Conservation (phyloP, 2,329 filamentous ascomycete species). For the Microsporum ferrugineum region DNA sequence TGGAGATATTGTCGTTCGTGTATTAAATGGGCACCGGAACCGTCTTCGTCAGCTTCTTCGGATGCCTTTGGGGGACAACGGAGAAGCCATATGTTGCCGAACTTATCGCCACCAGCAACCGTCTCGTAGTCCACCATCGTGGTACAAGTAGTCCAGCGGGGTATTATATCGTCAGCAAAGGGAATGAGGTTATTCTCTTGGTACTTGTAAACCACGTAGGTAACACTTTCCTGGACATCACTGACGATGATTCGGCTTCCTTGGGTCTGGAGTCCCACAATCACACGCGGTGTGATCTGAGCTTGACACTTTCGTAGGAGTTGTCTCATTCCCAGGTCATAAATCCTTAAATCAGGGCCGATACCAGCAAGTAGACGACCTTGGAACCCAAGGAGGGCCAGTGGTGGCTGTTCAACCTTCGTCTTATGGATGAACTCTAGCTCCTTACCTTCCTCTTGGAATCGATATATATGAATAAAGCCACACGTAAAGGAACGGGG, state of each 20-base stretch:
- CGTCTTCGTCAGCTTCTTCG: conserved; percentile 83
- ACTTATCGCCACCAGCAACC: conserved; percentile 88
- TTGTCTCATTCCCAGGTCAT: conserved; percentile 86
- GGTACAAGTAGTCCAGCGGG: conserved; percentile 81
- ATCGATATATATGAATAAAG: conserved; percentile 84
- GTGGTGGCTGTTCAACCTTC: conserved; percentile 75
- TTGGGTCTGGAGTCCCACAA: conserved; percentile 79
- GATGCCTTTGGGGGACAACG: conserved; percentile 77
- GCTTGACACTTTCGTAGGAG: conserved; percentile 85
- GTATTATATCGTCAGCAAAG: conserved; percentile 80
- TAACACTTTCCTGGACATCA: conserved; percentile 84
- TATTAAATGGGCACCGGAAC: conserved; percentile 77
- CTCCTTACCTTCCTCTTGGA: conserved; percentile 73
- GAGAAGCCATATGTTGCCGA: conserved; percentile 89
- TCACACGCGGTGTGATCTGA: conserved; percentile 66
- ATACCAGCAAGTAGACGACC: conserved; percentile 79
- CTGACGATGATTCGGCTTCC: conserved; percentile 84
- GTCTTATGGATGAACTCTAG: conserved; percentile 96
- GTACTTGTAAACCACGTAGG: conserved; percentile 86
- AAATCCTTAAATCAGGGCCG: conserved; percentile 70
- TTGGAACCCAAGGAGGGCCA: conserved; percentile 86
- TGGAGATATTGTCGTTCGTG: conserved; percentile 85
- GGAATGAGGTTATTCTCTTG: conserved; percentile 85
- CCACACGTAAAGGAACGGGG: conserved; percentile 66
- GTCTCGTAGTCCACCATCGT: conserved; percentile 98